Conservation (phyloP, 2,329 filamentous ascomycete species). For the Ophiostoma sp. region DNA sequence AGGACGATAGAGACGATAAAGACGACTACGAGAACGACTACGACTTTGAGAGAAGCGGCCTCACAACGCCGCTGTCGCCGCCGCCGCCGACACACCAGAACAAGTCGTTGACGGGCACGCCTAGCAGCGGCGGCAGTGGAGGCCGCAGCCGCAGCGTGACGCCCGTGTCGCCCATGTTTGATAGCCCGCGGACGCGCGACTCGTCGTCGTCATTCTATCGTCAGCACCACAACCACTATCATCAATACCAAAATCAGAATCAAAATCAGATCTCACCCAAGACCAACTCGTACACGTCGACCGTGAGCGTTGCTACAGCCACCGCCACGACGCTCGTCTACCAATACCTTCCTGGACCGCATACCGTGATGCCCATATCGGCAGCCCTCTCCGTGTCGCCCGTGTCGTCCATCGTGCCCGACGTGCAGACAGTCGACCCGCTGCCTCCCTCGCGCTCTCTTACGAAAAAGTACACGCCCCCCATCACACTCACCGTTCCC, state of each 20-base stretch:
- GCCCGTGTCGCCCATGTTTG: conserved; percentile 18
- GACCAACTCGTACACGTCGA: conserved; percentile 9
- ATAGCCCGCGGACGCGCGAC: conserved; percentile 1
- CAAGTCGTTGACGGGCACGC: conserved; percentile 8
- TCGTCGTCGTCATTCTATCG: neutral
- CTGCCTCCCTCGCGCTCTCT: conserved; percentile 15
- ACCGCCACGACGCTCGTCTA: conserved; percentile 12
- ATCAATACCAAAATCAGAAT: neutral
- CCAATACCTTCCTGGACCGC: conserved; percentile 19
- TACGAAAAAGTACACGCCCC: conserved; percentile 16
- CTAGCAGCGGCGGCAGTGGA: conserved; percentile 1
- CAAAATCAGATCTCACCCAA: neutral
- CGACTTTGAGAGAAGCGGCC: conserved; percentile 1
- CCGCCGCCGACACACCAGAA: conserved; percentile 23
- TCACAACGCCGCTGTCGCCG: conserved; percentile 24
- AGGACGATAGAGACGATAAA: conserved; percentile 14
- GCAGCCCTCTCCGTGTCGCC: conserved; percentile 3
- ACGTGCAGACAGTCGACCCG: neutral
- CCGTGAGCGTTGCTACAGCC: neutral
- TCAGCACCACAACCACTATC: neutral
- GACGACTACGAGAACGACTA: conserved; percentile 7
- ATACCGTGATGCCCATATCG: conserved; percentile 25
- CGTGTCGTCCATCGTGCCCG: conserved; percentile 7
- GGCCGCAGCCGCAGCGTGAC: conserved; percentile 12
- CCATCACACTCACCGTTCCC: neutral